phyloP scores from a whole-genome alignment of 148 eudicot genomes.

The Chenopodium formosanum region DNA sequence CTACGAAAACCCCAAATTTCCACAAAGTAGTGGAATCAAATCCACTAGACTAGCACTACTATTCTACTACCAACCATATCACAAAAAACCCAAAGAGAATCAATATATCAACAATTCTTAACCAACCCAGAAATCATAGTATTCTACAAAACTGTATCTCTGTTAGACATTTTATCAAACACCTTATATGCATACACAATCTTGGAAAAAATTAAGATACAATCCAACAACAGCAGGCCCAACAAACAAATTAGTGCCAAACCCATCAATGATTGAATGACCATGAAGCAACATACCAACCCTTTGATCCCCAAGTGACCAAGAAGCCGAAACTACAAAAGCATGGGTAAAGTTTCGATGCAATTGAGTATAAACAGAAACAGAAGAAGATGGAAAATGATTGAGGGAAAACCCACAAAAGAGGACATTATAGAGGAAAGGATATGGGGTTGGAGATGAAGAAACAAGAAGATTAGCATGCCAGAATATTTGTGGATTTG shows the following conservation, averaged over 20 bases:
- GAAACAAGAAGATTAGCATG: slow-evolving; percentile 44
- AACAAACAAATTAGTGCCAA: slow-evolving; percentile 62
- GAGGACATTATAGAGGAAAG: slow-evolving; percentile 35
- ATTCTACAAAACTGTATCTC: slow-evolving; percentile 75
- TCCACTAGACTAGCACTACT: neutral
- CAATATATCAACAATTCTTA: slow-evolving; percentile 48
- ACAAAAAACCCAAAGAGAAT: slow-evolving; percentile 42
- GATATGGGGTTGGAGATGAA: slow-evolving; percentile 40
- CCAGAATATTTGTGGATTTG: too few relatives aligned
- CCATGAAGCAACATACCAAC: slow-evolving; percentile 56
- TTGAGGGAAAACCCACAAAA: slow-evolving; percentile 35
- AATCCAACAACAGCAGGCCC: slow-evolving; percentile 60
- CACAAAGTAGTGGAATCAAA: slow-evolving; percentile 53
- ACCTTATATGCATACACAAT: slow-evolving; percentile 47
- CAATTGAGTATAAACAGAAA: slow-evolving; percentile 34
- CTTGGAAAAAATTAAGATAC: slow-evolving; percentile 40
- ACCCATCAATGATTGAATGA: slow-evolving; percentile 56
- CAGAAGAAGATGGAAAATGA: slow-evolving; percentile 28
- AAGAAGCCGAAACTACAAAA: slow-evolving; percentile 39
- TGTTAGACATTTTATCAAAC: slow-evolving; percentile 59
- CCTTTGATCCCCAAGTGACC: slow-evolving; percentile 34
- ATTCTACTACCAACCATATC: slow-evolving; percentile 44
- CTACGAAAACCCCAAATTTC: too few relatives aligned
- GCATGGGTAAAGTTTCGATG: slow-evolving; percentile 44
- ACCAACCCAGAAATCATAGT: slow-evolving; percentile 69